A percentile compares a stretch with the other conserved stretches of the same genome.
Evolutionary conservation across 257 asterid species (phyloP).

Genomic region (Forsythia viridissima): DNA sequence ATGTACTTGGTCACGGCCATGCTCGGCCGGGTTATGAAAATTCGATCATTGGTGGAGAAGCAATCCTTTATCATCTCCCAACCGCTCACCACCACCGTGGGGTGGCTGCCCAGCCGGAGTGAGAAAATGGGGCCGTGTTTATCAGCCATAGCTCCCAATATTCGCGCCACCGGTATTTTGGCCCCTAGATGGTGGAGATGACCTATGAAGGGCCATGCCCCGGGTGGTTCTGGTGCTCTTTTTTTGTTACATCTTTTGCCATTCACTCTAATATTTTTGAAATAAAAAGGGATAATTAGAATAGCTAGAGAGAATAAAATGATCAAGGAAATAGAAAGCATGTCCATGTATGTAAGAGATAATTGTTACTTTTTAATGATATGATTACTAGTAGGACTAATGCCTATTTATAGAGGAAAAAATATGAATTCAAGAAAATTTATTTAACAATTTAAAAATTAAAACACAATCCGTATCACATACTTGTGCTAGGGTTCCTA

Average conservation of each 20-base stretch:
- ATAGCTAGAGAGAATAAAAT: conserved; percentile 10
- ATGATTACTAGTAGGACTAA: not conserved
- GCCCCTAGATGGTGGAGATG: conserved; percentile 55
- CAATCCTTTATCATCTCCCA: conserved; percentile 48
- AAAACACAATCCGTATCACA: too few species aligned
- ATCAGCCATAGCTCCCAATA: conserved; percentile 57
- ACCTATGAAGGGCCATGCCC: conserved; percentile 65
- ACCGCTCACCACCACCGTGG: conserved; percentile 52
- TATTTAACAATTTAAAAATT: too few species aligned
- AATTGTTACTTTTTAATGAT: not conserved
- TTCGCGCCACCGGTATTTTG: conserved; percentile 36
- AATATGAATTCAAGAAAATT: not conserved
- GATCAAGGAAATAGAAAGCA: not conserved
- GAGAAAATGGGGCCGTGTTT: conserved; percentile 59
- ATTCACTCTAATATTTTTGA: not conserved
- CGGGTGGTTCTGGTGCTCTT: conserved; percentile 42
- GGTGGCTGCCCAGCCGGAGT: conserved; percentile 47
- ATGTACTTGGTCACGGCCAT: conserved; percentile 36
- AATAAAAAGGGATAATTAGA: not conserved
- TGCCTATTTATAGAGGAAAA: not conserved
- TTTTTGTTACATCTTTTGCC: not conserved
- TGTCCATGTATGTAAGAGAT: conserved; percentile 21
- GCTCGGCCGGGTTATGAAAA: conserved; percentile 46
- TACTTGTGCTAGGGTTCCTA: too few species aligned
- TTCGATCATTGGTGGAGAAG: conserved; percentile 54